Base-by-base conservation (phyloP, 257 asterid genomes). In the Solanum chiquidenum region DNA sequence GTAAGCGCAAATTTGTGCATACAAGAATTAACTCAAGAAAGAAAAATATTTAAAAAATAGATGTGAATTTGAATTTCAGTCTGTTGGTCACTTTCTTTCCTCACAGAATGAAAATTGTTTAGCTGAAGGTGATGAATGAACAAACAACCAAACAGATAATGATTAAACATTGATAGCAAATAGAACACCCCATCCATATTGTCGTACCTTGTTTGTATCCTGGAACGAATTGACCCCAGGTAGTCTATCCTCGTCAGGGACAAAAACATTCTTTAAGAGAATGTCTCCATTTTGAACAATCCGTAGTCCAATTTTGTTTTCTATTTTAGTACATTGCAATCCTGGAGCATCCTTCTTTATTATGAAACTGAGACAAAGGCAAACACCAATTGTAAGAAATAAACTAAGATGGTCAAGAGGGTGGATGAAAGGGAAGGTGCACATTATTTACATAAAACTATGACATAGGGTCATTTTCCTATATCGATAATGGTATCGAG, bases 261-360 rank as follows among this genome's bases (percentile, higher is more conserved):
- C 95, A 90, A 96, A 97, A 71, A 95, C 98, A 14, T 88, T 92
- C 89, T 96, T 92, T 91, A 97, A 49, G 27, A 97, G 89, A 90
- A 97, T 95, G 91, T 96, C 99, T 87, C 99, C 99, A 87, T 97
- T 96, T 92, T 97, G 99, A 88, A 97, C 98, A 12, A 94, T 96
- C 88, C 99, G 92, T 29, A 97, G 92, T 55, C 99, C 99, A 87
- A 96, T 95, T 92, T 97, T 97, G 88, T 97, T 97, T 42, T 94
- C 98, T 33, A 97, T 97, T 90, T 97, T 97, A 82, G 99, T 97
- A 79, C 98, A 96, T 93, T 94, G 96, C 89, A 97, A 87, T 84
- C 99, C 99, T 12, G 98, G 99, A 87, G 93, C 91, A 84, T 94
- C 92, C 92, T 97, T 97, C 92, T 93, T 94, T 79, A 97, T 85